These are phyloP conservation scores for Colletotrichum navitas DNA, from an alignment of 2,329 filamentous ascomycete species.

Conservation along the genomic window DNA sequence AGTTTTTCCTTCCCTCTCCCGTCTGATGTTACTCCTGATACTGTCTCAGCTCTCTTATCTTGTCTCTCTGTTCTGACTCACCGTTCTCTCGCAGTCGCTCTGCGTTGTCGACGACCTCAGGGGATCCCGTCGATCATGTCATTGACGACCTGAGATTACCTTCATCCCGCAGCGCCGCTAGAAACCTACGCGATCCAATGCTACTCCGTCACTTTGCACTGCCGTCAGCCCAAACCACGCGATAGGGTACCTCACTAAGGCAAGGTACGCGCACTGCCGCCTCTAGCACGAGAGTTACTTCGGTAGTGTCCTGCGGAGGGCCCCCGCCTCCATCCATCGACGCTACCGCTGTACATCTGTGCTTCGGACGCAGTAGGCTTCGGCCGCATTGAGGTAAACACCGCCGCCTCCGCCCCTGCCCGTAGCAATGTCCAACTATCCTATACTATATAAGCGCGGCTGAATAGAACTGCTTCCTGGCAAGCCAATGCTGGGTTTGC, in stretches of 20 bases:
- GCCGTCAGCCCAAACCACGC: not conserved
- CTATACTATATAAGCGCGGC: not conserved
- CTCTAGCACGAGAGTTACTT: slow-evolving; percentile 25
- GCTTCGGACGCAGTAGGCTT: not conserved
- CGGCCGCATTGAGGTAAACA: slow-evolving; percentile 8
- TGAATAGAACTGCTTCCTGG: not conserved
- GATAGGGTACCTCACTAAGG: slow-evolving; percentile 34
- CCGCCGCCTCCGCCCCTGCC: not conserved
- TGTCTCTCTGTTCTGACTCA: not conserved
- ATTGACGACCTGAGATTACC: not conserved
- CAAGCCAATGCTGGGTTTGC: not conserved
- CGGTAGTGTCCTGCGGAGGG: not conserved
- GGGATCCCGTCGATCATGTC: not conserved
- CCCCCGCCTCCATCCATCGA: not conserved
- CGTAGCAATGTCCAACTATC: not conserved
- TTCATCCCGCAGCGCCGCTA: not conserved
- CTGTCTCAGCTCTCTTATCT: not conserved
- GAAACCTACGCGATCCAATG: slow-evolving; percentile 4
- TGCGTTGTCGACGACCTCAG: not conserved
- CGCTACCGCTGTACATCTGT: not conserved
- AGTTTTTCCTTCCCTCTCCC: not conserved
- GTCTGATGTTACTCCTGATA: too few relatives aligned
- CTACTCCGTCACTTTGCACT: slow-evolving; percentile 5
- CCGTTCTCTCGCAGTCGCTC: not conserved
- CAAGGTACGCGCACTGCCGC: slow-evolving; percentile 38